Evolutionary conservation across 257 asterid species (phyloP).

Genomic region (Solanum etuberosum): DNA sequence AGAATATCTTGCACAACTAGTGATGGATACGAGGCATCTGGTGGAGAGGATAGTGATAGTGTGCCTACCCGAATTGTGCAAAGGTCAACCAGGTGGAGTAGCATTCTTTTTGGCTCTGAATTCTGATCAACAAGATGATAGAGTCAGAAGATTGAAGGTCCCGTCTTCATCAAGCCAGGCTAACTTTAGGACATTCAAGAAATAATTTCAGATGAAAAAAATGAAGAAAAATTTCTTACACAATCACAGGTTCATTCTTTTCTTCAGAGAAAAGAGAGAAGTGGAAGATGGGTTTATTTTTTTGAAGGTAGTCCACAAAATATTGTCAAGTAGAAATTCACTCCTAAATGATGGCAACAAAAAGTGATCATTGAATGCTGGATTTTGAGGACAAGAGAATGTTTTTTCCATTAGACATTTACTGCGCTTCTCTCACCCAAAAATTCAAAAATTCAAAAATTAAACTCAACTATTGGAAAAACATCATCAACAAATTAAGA

Average conservation of each 20-base stretch:
- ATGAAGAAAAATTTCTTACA: no score
- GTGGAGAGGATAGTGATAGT: constrained; percentile 93
- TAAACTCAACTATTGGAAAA: background rate
- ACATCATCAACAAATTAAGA: background rate
- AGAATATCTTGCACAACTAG: background rate
- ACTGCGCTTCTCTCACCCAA: background rate
- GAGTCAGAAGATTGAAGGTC: constrained; percentile 13
- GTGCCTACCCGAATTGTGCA: constrained; percentile 44
- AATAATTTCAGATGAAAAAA: no score
- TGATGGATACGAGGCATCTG: background rate
- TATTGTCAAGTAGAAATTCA: background rate
- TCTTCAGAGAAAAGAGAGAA: no score
- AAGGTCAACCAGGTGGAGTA: constrained; percentile 59
- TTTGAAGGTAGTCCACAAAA: background rate
- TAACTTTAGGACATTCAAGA: constrained; percentile 28
- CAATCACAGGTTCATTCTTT: no score
- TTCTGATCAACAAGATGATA: constrained; percentile 34
- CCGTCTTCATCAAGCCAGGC: constrained; percentile 43
- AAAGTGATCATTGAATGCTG: background rate
- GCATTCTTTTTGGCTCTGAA: constrained; percentile 61
- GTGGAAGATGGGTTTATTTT: background rate
- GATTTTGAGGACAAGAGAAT: background rate
- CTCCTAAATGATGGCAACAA: background rate
- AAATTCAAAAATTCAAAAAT: background rate
- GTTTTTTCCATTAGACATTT: background rate